Evolutionary conservation across 2,329 filamentous ascomycete genomes (phyloP), one percentile per base, ranked within the genome.

Genomic region (Alternaria arborescens): DNA sequence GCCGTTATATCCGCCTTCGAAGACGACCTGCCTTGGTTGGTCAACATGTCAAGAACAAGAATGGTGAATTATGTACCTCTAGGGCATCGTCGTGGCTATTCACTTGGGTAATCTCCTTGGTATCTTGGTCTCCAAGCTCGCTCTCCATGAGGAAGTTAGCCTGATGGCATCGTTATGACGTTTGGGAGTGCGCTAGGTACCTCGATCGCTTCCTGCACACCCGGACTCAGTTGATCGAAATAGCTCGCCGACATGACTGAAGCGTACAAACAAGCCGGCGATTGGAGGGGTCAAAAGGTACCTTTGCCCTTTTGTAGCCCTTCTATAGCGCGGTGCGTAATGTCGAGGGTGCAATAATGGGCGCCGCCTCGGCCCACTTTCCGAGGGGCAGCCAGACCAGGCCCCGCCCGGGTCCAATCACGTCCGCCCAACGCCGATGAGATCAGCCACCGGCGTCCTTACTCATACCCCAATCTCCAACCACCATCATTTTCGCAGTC

Each of bases 11-110:
- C 84, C 82, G 46, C 80, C 78, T 68, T 84, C 83, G 71, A 89
- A 87, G 52, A 86, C 80, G 47, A 89, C 86, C 84, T 89, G 69
- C 16, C 18, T 41, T 8, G 22, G 56, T 67, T 59, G 65, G 63
- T 28, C 22, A 46, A 16, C 34, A 36, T 14, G 20, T 30, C 32
- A 44, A 26, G n/a, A 38, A 26, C 16, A 26, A 26, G 10, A 40
- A 36, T 4, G 28, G 44, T 18, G 38, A 32, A 16, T 14, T 14
- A 55, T 47, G 38, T 66, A 82, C 81, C 71, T 83, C 81, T 50
- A 82, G 73, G 28, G 79, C 68, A 51, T 82, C 80, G 7, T 75
- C 71, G 42, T 79, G 76, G 66, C 78, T 79, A 58, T 65, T 65
- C 44, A 68, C 61, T 47, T 69, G 71, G 46, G 55, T 58, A 48